phyloP scores from a whole-genome alignment of 768 basidiomycete genomes.

The Vishniacozyma victoriae region DNA sequence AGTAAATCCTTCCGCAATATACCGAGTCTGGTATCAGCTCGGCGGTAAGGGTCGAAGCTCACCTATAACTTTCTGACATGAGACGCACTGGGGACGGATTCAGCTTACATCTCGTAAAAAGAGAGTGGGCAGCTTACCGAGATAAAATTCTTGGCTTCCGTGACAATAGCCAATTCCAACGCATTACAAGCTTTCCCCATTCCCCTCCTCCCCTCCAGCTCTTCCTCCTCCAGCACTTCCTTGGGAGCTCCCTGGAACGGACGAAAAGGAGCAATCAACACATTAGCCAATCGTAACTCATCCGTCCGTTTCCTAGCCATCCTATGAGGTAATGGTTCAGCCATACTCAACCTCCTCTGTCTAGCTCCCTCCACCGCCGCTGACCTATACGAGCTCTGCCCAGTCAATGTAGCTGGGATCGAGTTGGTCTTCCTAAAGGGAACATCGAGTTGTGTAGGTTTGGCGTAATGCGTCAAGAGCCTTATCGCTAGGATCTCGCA shows the following conservation, averaged over 20 bases:
- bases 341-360: conserved; percentile 15
- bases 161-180: conserved; percentile 24
- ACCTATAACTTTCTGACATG: conserved; percentile 23
- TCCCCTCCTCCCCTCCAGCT: conserved; percentile 13
- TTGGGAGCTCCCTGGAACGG: conserved; percentile 14
- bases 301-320: conserved; percentile 17
- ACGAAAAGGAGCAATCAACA: conserved; percentile 9
- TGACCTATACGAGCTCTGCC: not conserved
- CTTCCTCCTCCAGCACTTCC: conserved; percentile 14
- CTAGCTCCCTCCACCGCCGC: conserved; percentile 9
- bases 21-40: conserved; percentile 8
- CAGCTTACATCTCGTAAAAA: not conserved
- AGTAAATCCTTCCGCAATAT: conserved; percentile 7
- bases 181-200: conserved; percentile 12
- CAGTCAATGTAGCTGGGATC: not conserved
- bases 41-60: conserved; percentile 3
- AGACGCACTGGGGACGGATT: conserved; percentile 5
- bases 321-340: conserved; percentile 6
- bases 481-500: conserved; percentile 28
- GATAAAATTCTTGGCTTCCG: conserved; percentile 24
- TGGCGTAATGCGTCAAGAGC: conserved; percentile 19
- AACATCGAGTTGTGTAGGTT: conserved; percentile 8
- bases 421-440: not conserved
- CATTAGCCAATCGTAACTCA: conserved; percentile 16
- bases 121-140: too few species aligned